These are phyloP conservation scores for Saccharomyces hybrid DNA, from an alignment of 1,139 yeast genomes.

Conservation along the genomic window DNA sequence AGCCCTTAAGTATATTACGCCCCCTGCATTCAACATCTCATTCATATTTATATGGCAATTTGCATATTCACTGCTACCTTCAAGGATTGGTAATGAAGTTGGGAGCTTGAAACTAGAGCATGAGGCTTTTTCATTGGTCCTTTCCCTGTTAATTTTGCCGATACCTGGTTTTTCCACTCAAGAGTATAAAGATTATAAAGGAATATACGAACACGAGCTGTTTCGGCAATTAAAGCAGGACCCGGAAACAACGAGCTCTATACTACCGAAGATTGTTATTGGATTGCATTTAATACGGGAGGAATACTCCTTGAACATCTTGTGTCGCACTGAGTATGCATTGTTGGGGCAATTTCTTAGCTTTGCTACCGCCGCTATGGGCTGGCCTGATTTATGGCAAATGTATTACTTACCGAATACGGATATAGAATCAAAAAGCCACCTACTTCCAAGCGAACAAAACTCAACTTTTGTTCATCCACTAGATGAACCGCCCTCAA, in stretches of 20 bases:
- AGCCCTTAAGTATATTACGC: slow-evolving; percentile 16
- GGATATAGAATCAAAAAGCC: neutral
- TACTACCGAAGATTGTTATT: slow-evolving; percentile 53
- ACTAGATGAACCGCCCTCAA: slow-evolving; percentile 30
- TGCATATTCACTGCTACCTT: slow-evolving; percentile 10
- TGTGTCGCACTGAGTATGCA: slow-evolving; percentile 34
- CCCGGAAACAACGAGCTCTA: slow-evolving; percentile 2
- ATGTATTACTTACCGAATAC: slow-evolving; percentile 41
- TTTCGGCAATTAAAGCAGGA: neutral
- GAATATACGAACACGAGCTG: neutral
- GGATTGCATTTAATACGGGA: slow-evolving; percentile 73
- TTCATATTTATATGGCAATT: slow-evolving; percentile 20
- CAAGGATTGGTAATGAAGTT: neutral
- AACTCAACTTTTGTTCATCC: slow-evolving; percentile 22
- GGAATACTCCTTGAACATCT: slow-evolving; percentile 55
- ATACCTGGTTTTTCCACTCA: neutral
- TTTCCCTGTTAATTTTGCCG: neutral
- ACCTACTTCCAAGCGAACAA: neutral
- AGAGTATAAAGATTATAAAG: neutral
- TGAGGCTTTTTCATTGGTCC: neutral
- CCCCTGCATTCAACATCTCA: slow-evolving; percentile 9
- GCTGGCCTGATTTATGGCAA: slow-evolving; percentile 68
- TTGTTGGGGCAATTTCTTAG: slow-evolving; percentile 49
- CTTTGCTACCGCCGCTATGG: slow-evolving; percentile 58
- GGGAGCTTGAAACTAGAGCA: neutral